Evolutionary conservation across 2,329 filamentous ascomycete species (phyloP), one percentile per base, ranked within the genome.

Genomic region (Ophiostoma piceae): DNA sequence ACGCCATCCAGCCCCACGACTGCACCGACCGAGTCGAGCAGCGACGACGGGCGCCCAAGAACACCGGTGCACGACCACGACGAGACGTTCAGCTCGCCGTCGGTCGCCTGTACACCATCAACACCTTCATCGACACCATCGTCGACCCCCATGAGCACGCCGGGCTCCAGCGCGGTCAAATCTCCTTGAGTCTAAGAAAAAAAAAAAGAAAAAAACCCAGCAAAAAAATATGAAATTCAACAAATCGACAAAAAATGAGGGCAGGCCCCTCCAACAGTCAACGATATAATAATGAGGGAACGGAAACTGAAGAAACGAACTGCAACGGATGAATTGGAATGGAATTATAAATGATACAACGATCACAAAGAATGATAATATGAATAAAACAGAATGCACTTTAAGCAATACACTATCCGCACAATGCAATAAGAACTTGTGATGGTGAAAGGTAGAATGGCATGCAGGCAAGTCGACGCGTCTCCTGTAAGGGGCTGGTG

Each of bases 141-240:
- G 60, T 37, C 60, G 60, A 65, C 60, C 7, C 62, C 68, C 32
- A 67, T 54, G n/a, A 47, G 69, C 32, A 71, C 69, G n/a, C 69
- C 69, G 7, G 66, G 69, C 29, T 71, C 67, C 43, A 68, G 32
- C 11, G 32, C 37, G 11, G 35, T 19, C 22, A 62, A 54, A 37
- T 51, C 29, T 29, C 29, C 57, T 26, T 51, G 57, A 62, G 57
- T 62, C 26, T 14, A 26, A 26, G 4, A 32, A 32, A 62, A 19
- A 1, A 26, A 39, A 9, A 22, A 39, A 26, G 7, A 65, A 41
- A 65, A 41, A 22, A 65, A 65, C 2, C 26, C 2, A 29, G 26
- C 26, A 22, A 9, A 41, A 41, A 9, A 41, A 65, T 22, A 65
- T 8, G 22, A 39, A 35, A 35, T 35, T 35, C 35, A 6, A 35